phyloP scores from a whole-genome alignment of 1,139 yeast genomes.

The Yamadazyma trypodendri region DNA sequence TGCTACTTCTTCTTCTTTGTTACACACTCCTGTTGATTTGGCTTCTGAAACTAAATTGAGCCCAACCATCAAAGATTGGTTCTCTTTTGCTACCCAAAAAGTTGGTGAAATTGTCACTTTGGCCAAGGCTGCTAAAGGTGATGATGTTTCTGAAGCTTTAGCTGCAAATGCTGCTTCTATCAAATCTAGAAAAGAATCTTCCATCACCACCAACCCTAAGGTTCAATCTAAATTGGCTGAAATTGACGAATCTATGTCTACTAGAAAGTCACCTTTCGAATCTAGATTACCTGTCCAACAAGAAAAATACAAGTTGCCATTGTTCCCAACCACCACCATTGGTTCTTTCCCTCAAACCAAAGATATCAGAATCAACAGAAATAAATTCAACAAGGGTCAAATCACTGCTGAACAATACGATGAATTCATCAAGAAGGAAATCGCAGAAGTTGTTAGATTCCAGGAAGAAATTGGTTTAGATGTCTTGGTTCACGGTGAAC shows the following conservation, averaged over 20 bases:
- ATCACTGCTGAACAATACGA: slow-evolving; percentile 94
- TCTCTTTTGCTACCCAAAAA: slow-evolving; percentile 98
- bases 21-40: slow-evolving; percentile 98
- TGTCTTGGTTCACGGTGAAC: slow-evolving; percentile 99
- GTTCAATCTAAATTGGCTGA: slow-evolving; percentile 86
- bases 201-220: slow-evolving; percentile 85
- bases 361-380: slow-evolving; percentile 98
- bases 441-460: slow-evolving; percentile 93
- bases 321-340: slow-evolving; percentile 99
- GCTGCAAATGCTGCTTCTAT: slow-evolving; percentile 86
- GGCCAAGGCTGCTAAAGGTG: slow-evolving; percentile 85
- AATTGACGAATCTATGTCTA: slow-evolving; percentile 74
- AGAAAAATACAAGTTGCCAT: slow-evolving; percentile 85
- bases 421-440: slow-evolving; percentile 93
- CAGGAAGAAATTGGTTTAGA: slow-evolving; percentile 98
- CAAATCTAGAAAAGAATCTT: slow-evolving; percentile 82
- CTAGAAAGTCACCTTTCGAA: slow-evolving; percentile 86
- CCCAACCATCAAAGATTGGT: slow-evolving; percentile 93
- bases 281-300: slow-evolving; percentile 86
- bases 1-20: slow-evolving; percentile 93
- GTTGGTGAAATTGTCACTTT: slow-evolving; percentile 84
- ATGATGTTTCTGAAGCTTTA: slow-evolving; percentile 64
- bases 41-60: slow-evolving; percentile 87
- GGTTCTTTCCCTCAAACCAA: slow-evolving; percentile 99
- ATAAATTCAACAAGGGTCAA: slow-evolving; percentile 96